phyloP scores from a whole-genome alignment of 2,329 filamentous ascomycete genomes.

The Stagonosporopsis tanaceti region DNA sequence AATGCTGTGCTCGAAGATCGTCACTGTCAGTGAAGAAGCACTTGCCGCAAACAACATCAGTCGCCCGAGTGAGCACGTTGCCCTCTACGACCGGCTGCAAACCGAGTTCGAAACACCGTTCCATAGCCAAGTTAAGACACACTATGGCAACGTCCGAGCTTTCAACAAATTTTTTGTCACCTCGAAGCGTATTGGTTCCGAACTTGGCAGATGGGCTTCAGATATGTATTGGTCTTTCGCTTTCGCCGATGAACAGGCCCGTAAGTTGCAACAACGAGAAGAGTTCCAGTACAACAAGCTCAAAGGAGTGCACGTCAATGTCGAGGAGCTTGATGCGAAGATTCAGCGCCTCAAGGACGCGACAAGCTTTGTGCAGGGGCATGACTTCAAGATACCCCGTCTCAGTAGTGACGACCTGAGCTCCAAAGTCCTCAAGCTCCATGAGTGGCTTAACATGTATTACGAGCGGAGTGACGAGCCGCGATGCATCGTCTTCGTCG shows the following conservation, averaged over 20 bases:
- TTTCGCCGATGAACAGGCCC: conserved; percentile 68
- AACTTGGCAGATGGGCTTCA: conserved; percentile 84
- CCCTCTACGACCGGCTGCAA: conserved; percentile 63
- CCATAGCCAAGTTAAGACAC: conserved; percentile 63
- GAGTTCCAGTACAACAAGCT: conserved; percentile 50
- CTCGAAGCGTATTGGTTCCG: conserved; percentile 66
- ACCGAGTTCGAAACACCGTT: conserved; percentile 70
- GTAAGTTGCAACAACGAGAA: conserved; percentile 67
- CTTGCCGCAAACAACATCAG: conserved; percentile 67
- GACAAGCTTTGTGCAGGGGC: conserved; percentile 61
- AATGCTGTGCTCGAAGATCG: conserved; percentile 82
- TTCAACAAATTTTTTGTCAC: conserved; percentile 68
- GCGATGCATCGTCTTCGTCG: conserved; percentile 88
- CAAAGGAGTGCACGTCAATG: conserved; percentile 32
- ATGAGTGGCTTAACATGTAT: conserved; percentile 66
- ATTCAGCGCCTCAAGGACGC: conserved; percentile 67
- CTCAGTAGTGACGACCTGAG: conserved; percentile 64
- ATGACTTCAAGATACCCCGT: conserved; percentile 56
- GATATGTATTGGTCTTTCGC: conserved; percentile 81
- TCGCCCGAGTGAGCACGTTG: conserved; percentile 66
- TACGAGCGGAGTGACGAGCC: conserved; percentile 67
- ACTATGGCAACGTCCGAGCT: conserved; percentile 60
- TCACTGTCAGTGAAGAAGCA: conserved; percentile 72
- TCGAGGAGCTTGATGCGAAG: conserved; percentile 60
- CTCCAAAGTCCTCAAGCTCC: conserved; percentile 73